phyloP scores from a whole-genome alignment of 352 stramenopile genomes.

The Globisporangium carolinianum region DNA sequence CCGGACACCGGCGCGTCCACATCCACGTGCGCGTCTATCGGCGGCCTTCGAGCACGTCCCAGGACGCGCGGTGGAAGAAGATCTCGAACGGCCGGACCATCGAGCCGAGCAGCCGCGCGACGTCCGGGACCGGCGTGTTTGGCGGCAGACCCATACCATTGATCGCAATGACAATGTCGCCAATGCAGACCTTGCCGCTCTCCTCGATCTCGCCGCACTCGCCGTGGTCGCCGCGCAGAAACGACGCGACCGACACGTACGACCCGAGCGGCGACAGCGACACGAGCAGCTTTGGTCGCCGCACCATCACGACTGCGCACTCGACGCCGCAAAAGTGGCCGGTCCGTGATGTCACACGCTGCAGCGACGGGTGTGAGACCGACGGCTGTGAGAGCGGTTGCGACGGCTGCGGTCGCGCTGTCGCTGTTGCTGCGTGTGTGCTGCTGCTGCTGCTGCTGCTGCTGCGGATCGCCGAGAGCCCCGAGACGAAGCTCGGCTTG shows the following conservation, averaged over 20 bases:
- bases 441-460: background rate
- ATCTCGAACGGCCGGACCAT: slow-evolving; percentile 37
- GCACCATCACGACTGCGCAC: slow-evolving; percentile 32
- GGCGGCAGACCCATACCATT: slow-evolving; percentile 23
- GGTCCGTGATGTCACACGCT: background rate
- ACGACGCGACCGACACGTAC: slow-evolving; percentile 53
- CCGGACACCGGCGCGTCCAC: too few species aligned
- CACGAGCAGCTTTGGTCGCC: slow-evolving; percentile 35
- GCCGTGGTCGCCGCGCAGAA: slow-evolving; percentile 39
- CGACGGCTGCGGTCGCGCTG: background rate
- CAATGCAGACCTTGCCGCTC: slow-evolving; percentile 57
- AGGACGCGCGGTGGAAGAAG: slow-evolving; percentile 59
- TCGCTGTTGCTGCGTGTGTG: background rate
- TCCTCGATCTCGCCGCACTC: slow-evolving; percentile 54
- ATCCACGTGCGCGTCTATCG: background rate
- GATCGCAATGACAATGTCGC: slow-evolving; percentile 57
- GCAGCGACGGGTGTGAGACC: background rate
- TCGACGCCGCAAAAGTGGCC: slow-evolving; percentile 6
- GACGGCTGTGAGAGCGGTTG: background rate
- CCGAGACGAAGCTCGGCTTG: slow-evolving; percentile 25
- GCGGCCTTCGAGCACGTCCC: slow-evolving; percentile 36
- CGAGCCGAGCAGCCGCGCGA: slow-evolving; percentile 39
- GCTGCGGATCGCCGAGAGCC: slow-evolving; percentile 5
- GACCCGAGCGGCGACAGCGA: slow-evolving; percentile 46
- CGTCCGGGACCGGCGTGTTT: slow-evolving; percentile 24